These are phyloP conservation scores for Leccinum subgranulosum DNA, from an alignment of 768 basidiomycete genomes.

Conservation along the genomic window DNA sequence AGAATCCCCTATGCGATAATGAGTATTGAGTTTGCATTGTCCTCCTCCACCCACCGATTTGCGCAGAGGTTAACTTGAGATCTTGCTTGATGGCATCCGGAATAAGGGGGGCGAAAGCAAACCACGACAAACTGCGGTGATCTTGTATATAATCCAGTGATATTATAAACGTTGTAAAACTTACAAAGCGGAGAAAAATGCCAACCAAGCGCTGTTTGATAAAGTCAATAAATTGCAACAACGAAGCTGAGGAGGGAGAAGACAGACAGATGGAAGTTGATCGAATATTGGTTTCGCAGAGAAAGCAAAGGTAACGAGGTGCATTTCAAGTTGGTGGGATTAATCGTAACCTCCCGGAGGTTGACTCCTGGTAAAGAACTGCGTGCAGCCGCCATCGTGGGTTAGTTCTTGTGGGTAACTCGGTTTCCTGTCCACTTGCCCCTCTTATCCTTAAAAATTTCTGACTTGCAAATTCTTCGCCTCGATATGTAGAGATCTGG, in stretches of 20 bases:
- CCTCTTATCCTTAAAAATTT: background rate
- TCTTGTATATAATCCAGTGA: background rate
- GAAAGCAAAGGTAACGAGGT: slow-evolving; percentile 51
- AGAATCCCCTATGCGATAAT: slow-evolving; percentile 37
- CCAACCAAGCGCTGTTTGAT: slow-evolving; percentile 34
- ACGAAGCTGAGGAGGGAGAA: background rate
- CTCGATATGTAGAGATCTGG: background rate
- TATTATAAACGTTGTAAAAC: background rate
- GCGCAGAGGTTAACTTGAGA: slow-evolving; percentile 43
- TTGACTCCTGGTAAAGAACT: slow-evolving; percentile 2
- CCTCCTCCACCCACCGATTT: slow-evolving; percentile 36
- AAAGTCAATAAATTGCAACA: background rate
- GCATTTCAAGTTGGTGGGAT: slow-evolving; percentile 51
- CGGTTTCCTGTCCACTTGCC: background rate
- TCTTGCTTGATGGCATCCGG: slow-evolving; percentile 54
- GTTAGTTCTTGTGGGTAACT: background rate
- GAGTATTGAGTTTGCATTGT: background rate
- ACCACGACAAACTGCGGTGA: slow-evolving; percentile 41
- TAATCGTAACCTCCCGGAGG: slow-evolving; percentile 28
- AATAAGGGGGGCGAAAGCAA: slow-evolving; percentile 60
- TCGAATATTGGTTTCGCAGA: slow-evolving; percentile 43
- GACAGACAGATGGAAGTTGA: slow-evolving; percentile 49
- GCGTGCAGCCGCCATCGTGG: slow-evolving; percentile 3
- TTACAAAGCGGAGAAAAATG: slow-evolving; percentile 49
- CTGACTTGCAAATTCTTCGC: background rate